Evolutionary conservation across 495 filamentous ascomycete genomes (phyloP).

Genomic region (Thermothielavioides terrestris): DNA sequence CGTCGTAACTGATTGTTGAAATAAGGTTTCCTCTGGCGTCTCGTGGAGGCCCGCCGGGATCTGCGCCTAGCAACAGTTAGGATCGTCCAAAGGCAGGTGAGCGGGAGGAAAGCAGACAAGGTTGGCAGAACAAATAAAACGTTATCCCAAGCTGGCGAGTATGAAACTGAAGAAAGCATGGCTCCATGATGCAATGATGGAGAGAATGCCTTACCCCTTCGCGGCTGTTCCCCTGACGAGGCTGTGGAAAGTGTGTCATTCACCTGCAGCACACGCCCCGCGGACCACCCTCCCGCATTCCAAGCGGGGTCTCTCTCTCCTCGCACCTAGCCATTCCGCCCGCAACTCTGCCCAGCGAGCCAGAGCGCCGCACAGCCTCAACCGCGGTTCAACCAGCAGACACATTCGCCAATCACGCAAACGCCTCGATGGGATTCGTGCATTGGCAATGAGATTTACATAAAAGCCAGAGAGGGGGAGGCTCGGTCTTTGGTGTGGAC

Average conservation of each 20-base stretch:
- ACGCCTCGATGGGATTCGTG: not conserved
- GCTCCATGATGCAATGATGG: not conserved
- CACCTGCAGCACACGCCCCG: no score
- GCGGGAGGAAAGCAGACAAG: no score
- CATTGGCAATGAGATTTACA: not conserved
- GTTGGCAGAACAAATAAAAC: not conserved
- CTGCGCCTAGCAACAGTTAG: no score
- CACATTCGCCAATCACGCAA: conserved; percentile 9
- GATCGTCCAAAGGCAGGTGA: no score
- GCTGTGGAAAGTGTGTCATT: conserved; percentile 2
- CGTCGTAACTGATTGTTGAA: no score
- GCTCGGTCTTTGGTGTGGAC: no score
- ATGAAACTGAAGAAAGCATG: not conserved
- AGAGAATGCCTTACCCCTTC: conserved; percentile 4
- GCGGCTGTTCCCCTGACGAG: not conserved
- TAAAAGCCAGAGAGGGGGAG: no score
- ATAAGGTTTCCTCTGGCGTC: no score
- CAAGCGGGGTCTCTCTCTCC: not conserved
- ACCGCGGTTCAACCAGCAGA: conserved; percentile 1
- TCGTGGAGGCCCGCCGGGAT: no score
- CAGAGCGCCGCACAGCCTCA: conserved; percentile 10
- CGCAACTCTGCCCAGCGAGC: conserved; percentile 9
- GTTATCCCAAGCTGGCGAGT: not conserved
- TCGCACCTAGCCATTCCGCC: no score
- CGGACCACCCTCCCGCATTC: no score